Percentiles rank a stretch among this genome's conserved stretches.
These are phyloP conservation scores for Eustoma russellianum DNA, from an alignment of 257 asterid species.

Conservation along the genomic window DNA sequence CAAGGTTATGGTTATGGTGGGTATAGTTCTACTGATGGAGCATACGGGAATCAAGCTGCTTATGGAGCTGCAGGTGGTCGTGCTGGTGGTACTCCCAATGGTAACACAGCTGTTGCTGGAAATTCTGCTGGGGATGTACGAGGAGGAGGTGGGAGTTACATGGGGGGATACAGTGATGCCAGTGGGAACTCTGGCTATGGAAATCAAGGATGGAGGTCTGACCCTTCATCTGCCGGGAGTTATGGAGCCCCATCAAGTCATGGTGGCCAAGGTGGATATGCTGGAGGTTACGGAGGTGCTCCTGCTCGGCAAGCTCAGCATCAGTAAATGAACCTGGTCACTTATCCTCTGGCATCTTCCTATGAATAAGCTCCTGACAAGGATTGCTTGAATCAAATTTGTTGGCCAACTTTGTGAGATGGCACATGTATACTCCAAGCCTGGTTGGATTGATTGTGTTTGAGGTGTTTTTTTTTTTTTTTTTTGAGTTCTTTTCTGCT, in stretches of 20 bases:
- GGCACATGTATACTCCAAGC: constrained; percentile 22
- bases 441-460: constrained; percentile 51
- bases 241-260: constrained; percentile 26
- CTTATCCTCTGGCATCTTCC: constrained; percentile 1
- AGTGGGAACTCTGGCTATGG: constrained; percentile 51
- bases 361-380: constrained; percentile 17
- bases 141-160: constrained; percentile 40
- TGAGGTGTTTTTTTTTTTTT: no score
- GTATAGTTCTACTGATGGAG: constrained; percentile 11
- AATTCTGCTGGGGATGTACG: constrained; percentile 37
- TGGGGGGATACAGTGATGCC: constrained; percentile 61
- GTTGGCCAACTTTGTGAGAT: constrained; percentile 33
- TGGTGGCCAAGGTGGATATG: constrained; percentile 44
- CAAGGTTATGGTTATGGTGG: not conserved
- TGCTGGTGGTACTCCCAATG: constrained; percentile 48
- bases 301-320: constrained; percentile 45
- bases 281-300: constrained; percentile 56
- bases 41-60: constrained; percentile 52
- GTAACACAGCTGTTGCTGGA: constrained; percentile 24
- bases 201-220: constrained; percentile 59
- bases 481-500: constrained; percentile 37
- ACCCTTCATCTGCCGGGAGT: constrained; percentile 44
- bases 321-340: constrained; percentile 25
- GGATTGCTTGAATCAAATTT: constrained; percentile 20
- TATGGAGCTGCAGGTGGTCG: constrained; percentile 73